Conservation (phyloP, 441 rosid genomes). For the Eruca vesicaria region DNA sequence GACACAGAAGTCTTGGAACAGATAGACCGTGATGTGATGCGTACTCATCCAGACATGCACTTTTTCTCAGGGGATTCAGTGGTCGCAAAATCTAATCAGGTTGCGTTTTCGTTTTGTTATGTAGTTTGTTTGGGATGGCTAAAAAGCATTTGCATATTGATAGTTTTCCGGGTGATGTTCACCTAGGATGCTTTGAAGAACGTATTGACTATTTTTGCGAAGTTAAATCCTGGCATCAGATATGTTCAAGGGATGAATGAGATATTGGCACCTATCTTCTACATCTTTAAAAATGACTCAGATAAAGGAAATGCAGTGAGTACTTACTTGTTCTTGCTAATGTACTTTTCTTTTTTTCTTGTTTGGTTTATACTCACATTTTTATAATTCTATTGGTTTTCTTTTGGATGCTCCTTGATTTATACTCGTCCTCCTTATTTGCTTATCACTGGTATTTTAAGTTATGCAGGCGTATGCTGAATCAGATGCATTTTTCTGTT, state of each 20-base stretch:
- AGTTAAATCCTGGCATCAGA: conserved; percentile 88
- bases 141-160: background rate
- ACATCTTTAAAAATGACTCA: conserved; percentile 70
- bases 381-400: background rate
- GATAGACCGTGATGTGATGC: conserved; percentile 83
- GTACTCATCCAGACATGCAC: conserved; percentile 87
- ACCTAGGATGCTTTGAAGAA: conserved; percentile 69
- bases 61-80: conserved; percentile 82
- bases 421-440: background rate
- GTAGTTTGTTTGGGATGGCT: background rate
- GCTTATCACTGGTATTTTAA: conserved; percentile 29
- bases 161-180: conserved; percentile 5
- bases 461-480: conserved; percentile 70
- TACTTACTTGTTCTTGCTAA: background rate
- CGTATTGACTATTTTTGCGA: conserved; percentile 71
- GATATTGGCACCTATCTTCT: conserved; percentile 75
- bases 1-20: conserved; percentile 81
- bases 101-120: conserved; percentile 19
- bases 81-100: conserved; percentile 75
- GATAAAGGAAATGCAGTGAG: conserved; percentile 73
- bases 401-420: background rate
- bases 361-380: background rate
- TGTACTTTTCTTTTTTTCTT: conserved; percentile 2
- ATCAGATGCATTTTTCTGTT: conserved; percentile 85
- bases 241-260: conserved; percentile 97